Evolutionary conservation across 768 basidiomycete genomes (phyloP), one percentile per base, ranked within the genome.

Genomic region (Panaeolus cyanescens): DNA sequence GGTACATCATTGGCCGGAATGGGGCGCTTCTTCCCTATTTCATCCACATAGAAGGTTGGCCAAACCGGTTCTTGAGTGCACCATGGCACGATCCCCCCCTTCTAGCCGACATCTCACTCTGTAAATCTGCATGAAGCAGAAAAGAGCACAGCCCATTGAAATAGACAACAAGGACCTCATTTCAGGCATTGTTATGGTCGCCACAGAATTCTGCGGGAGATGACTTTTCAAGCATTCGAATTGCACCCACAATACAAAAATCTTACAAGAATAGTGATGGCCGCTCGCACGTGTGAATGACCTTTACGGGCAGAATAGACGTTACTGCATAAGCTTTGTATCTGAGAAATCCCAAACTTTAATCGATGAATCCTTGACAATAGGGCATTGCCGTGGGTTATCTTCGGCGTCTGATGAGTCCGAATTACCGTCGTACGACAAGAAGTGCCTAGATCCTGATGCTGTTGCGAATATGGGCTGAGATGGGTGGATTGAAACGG

Each of bases 371-470:
- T 42, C 39, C 19, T 42, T 9, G 22, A 20, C 19, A 12, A 42
- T 12, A 20, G 39, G 45, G 8, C 22, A 7, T 28, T 20, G 8
- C 32, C 40, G 25, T 37, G 34, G 34, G 15, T 37, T 54, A 10
- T 61, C 66, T n/a, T 56, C 58, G 5, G 68, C 70, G 3, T 68
- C 70, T 15, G 62, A 61, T 5, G 65, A 68, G 15, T 71, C 69
- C 13, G 45, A 50, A 32, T 74, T 68, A 28, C 45, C 30, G 0
- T 68, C 64, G n/a, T 68, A 67, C 5, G 72, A 71, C 1, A 65
- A 58, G 67, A 91, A 91, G 71, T 90, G 85, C n/a, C 93, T 76
- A 5, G 94, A 93, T 2, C 94, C 94, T 0, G 92, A 89, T 1
- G 82, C 81, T 0, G 91, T 88, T 19, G 92, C 70, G 3, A 94